Conservation (phyloP, 176 grass and related monocot species). For the Rhynchospora tenuis region DNA sequence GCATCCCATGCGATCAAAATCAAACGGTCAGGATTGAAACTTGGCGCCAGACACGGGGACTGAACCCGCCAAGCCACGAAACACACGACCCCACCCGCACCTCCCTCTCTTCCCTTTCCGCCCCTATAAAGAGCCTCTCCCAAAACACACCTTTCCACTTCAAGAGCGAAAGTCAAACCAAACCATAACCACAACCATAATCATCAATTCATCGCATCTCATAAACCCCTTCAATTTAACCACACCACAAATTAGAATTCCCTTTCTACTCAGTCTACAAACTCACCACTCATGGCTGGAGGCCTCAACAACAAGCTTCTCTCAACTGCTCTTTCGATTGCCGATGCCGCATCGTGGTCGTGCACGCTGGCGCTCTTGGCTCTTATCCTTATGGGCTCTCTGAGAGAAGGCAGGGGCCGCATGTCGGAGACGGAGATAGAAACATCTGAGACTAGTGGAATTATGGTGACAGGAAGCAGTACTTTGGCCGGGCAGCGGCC, state of each 20-base stretch:
- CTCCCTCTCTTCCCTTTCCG: not conserved
- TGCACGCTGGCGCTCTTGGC: conserved; percentile 40
- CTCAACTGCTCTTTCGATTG: conserved; percentile 16
- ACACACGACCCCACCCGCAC: not conserved
- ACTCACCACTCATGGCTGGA: not conserved
- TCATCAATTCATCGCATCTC: not conserved
- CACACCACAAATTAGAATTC: not conserved
- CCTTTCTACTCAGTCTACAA: not conserved
- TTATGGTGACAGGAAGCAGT: conserved; percentile 24
- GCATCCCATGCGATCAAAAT: not conserved
- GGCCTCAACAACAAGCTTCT: not conserved
- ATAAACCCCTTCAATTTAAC: conserved; percentile 6
- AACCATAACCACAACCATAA: not conserved
- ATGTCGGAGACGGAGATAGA: not conserved
- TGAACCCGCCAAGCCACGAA: not conserved
- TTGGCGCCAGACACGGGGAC: not conserved
- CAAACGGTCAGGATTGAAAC: not conserved
- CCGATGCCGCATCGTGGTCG: conserved; percentile 57
- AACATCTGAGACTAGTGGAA: not conserved
- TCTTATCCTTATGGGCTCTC: conserved; percentile 42
- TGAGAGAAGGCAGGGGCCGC: conserved; percentile 9
- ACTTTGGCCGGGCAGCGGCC: conserved; percentile 23
- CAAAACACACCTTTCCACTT: conserved; percentile 6
- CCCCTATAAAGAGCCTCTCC: not conserved
- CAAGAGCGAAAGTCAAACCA: conserved; percentile 14